Percentiles rank a stretch among this genome's conserved stretches.
These are phyloP conservation scores for Lachnellula cervina DNA, from an alignment of 2,329 filamentous ascomycete genomes.

Conservation along the genomic window DNA sequence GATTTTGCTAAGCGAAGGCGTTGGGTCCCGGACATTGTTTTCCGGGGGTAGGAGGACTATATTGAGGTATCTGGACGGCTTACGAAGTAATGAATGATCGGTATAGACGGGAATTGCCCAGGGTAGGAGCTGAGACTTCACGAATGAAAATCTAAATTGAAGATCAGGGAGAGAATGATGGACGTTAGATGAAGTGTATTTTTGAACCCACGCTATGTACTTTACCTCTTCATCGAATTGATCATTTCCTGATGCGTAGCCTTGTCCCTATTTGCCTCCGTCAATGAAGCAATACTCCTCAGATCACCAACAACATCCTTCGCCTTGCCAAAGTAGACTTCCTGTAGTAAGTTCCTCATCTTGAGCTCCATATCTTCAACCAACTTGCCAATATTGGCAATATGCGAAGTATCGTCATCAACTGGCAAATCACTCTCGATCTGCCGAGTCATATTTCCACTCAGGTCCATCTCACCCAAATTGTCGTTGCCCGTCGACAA, in stretches of 20 bases:
- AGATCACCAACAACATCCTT: constrained; percentile 97
- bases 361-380: constrained; percentile 99
- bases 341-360: constrained; percentile 96
- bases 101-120: too few species aligned
- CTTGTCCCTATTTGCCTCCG: constrained; percentile 76
- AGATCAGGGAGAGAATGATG: too few species aligned
- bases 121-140: too few species aligned
- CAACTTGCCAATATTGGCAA: constrained; percentile 87
- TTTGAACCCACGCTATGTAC: neutral
- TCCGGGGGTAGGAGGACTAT: too few species aligned
- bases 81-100: too few species aligned
- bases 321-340: constrained; percentile 99
- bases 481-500: constrained; percentile 63
- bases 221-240: constrained; percentile 43
- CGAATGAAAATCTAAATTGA: too few species aligned
- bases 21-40: too few species aligned
- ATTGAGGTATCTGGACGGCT: too few species aligned
- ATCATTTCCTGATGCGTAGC: constrained; percentile 89
- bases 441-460: constrained; percentile 97
- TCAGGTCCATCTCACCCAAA: constrained; percentile 84
- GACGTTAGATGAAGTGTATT: neutral
- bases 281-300: constrained; percentile 78
- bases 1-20: too few species aligned
- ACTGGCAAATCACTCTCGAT: constrained; percentile 87
- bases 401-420: constrained; percentile 86